A percentile compares a stretch with the other conserved stretches of the same genome.
Conservation (phyloP, 495 filamentous ascomycete genomes). For the Penicillium atrosanguineum region DNA sequence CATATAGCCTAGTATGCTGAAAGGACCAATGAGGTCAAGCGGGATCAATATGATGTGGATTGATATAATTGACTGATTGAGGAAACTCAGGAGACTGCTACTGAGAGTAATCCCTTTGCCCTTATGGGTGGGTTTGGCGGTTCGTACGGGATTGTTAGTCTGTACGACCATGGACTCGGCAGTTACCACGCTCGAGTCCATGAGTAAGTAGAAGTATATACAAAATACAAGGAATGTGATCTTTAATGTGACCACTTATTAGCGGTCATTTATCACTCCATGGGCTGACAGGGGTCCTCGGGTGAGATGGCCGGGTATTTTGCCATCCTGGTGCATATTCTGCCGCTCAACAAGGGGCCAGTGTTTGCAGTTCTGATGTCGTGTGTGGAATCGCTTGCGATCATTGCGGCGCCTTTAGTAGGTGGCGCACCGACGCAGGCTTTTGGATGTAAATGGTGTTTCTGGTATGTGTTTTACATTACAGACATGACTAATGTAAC, state of each 20-base stretch:
- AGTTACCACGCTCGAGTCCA: no score
- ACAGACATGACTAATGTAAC: not conserved
- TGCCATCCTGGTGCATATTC: constrained; percentile 24
- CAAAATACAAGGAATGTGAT: not conserved
- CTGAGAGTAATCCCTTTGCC: not conserved
- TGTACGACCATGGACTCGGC: no score
- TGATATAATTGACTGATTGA: no score
- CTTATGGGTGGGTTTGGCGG: no score
- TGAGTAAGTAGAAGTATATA: no score
- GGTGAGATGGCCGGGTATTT: constrained; percentile 25
- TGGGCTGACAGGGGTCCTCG: constrained; percentile 9
- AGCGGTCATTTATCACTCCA: no score
- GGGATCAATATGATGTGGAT: no score
- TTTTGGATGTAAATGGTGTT: constrained; percentile 32
- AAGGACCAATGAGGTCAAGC: no score
- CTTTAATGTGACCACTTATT: no score
- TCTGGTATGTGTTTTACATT: constrained; percentile 13
- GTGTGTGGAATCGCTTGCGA: constrained; percentile 28
- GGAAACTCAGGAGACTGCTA: no score
- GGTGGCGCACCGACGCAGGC: constrained; percentile 30
- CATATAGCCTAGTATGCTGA: no score
- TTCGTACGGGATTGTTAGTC: no score
- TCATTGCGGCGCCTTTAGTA: constrained; percentile 22
- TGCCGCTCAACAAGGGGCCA: constrained; percentile 37
- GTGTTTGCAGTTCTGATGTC: constrained; percentile 36